phyloP scores from a whole-genome alignment of 208 protist genomes.

The Vickermania spadyakhi region DNA sequence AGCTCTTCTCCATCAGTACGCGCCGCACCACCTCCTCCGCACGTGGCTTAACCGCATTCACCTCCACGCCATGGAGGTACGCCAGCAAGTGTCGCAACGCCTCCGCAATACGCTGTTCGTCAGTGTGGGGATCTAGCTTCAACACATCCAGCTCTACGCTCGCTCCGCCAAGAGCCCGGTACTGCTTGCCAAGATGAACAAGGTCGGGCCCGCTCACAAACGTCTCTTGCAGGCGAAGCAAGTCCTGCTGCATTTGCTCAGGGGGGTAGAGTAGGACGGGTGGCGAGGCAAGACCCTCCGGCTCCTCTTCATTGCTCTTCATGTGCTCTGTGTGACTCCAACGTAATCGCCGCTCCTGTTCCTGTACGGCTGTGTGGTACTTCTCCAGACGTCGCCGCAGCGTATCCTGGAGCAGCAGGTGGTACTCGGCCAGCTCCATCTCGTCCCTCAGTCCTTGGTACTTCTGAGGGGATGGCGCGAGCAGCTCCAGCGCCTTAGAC shows the following conservation, averaged over 20 bases:
- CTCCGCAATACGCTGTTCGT: constrained; percentile 26
- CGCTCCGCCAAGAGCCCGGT: constrained; percentile 52
- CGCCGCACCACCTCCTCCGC: constrained; percentile 37
- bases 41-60: constrained; percentile 7
- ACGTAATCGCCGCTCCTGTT: constrained; percentile 10
- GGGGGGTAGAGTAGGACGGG: background rate
- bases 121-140: constrained; percentile 50
- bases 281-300: constrained; percentile 18
- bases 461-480: background rate
- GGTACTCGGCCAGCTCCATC: background rate
- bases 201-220: constrained; percentile 46
- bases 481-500: background rate
- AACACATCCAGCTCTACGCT: constrained; percentile 78
- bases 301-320: no score
- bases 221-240: constrained; percentile 30
- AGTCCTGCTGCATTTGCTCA: constrained; percentile 14
- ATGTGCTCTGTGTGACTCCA: no score
- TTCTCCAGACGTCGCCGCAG: constrained; percentile 33
- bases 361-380: constrained; percentile 16
- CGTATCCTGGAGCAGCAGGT: constrained; percentile 66
- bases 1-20: constrained; percentile 44
- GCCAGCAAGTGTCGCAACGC: constrained; percentile 36
- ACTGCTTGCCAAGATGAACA: constrained; percentile 53
- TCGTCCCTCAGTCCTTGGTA: background rate
- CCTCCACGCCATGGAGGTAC: constrained; percentile 44